phyloP scores from a whole-genome alignment of 257 asterid genomes.

The Fraxinus anomala region DNA sequence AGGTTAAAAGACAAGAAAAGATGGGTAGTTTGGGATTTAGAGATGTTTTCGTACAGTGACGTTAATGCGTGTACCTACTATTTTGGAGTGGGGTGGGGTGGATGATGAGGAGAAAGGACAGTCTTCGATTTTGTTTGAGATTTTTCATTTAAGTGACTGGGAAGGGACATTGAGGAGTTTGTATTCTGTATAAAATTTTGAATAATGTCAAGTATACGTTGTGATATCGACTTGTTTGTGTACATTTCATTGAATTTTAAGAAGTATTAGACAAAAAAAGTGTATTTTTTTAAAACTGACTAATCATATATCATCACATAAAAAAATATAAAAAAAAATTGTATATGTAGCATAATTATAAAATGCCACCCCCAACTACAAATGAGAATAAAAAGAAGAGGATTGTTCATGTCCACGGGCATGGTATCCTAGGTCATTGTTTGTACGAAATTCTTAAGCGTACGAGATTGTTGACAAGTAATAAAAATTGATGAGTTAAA shows the following conservation, averaged over 20 bases:
- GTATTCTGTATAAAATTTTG: not conserved
- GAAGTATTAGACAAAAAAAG: too few species aligned
- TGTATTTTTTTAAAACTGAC: too few species aligned
- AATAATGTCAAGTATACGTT: too few species aligned
- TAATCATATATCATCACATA: too few species aligned
- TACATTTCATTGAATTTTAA: too few species aligned
- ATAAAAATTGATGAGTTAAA: too few species aligned
- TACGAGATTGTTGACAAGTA: too few species aligned
- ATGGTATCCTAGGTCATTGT: conserved; percentile 24
- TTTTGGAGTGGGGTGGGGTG: not conserved
- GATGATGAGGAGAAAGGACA: conserved; percentile 28
- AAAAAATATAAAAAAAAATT: too few species aligned
- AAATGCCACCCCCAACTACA: not conserved
- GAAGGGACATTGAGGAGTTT: conserved; percentile 16
- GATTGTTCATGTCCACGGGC: conserved; percentile 26
- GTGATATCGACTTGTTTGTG: too few species aligned
- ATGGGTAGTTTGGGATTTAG: conserved; percentile 37
- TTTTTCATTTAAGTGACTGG: conserved; percentile 27
- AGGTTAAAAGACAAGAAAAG: conserved; percentile 19
- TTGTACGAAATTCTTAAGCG: too few species aligned
- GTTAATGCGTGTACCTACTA: conserved; percentile 26
- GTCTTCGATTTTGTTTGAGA: conserved; percentile 39
- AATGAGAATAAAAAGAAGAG: not conserved
- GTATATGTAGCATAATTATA: too few species aligned
- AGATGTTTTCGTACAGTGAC: conserved; percentile 26